Percentiles rank a stretch among this genome's conserved stretches.
Evolutionary conservation across 2,329 filamentous ascomycete species (phyloP).

Genomic region (Xylariaceae sp.): DNA sequence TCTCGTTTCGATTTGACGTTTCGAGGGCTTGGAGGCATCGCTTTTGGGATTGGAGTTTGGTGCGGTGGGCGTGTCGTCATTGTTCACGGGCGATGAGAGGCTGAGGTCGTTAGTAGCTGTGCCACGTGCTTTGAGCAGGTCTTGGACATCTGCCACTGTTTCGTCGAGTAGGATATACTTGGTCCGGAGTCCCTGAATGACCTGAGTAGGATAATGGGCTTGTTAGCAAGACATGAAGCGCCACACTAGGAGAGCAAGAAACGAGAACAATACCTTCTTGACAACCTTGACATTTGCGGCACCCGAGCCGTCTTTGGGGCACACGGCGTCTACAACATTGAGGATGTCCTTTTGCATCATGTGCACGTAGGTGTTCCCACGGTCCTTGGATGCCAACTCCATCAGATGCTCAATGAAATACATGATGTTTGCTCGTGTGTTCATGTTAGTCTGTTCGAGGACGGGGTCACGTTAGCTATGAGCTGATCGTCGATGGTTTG

Average conservation of each 20-base stretch:
- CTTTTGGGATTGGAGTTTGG: conserved; percentile 27
- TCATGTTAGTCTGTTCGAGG: conserved; percentile 74
- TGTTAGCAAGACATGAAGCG: background rate
- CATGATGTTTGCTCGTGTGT: conserved; percentile 97
- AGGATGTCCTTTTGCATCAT: conserved; percentile 96
- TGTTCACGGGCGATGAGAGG: conserved; percentile 46
- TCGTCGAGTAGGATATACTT: conserved; percentile 72
- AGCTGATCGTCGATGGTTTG: background rate
- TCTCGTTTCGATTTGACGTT: conserved; percentile 86
- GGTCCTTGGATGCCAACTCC: conserved; percentile 74
- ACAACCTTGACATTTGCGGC: conserved; percentile 93
- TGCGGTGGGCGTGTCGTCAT: conserved; percentile 35
- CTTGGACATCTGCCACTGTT: conserved; percentile 75
- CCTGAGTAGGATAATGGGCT: conserved; percentile 38
- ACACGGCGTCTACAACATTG: conserved; percentile 86
- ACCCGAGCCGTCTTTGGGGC: conserved; percentile 79
- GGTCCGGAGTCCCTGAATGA: conserved; percentile 63
- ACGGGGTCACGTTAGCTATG: conserved; percentile 4
- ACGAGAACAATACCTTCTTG: conserved; percentile 57
- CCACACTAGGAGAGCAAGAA: background rate
- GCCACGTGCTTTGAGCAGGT: conserved; percentile 76
- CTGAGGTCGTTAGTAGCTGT: conserved; percentile 54
- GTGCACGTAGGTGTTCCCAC: conserved; percentile 75
- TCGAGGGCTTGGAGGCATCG: conserved; percentile 57
- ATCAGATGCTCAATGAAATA: conserved; percentile 97